Conservation (phyloP, 139 green algal genomes). For the Closterium sp. region DNA sequence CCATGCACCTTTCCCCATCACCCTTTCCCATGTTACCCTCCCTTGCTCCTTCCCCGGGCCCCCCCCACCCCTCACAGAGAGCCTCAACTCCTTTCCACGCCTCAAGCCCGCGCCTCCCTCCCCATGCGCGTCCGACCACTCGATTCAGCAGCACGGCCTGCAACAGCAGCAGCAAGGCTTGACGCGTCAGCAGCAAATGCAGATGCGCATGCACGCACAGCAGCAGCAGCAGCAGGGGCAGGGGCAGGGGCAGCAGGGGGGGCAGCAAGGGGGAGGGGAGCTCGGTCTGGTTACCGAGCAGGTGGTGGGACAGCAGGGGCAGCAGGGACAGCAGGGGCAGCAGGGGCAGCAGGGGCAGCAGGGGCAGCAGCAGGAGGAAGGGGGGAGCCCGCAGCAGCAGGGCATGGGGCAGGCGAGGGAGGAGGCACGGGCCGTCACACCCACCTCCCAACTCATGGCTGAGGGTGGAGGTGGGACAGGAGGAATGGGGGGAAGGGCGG, state of each 20-base stretch:
- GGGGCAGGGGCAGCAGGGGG: neutral
- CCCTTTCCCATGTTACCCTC: neutral
- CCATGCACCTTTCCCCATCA: neutral
- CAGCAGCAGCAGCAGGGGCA: slow-evolving; percentile 3
- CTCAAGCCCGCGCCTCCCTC: neutral
- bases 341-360: neutral
- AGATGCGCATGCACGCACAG: neutral
- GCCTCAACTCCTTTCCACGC: neutral
- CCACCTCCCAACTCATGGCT: neutral
- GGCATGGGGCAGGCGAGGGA: neutral
- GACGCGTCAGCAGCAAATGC: neutral
- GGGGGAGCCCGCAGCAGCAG: slow-evolving; percentile 1
- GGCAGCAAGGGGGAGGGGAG: neutral
- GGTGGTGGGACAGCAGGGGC: neutral
- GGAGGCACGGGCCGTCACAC: neutral
- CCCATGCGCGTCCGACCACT: neutral
- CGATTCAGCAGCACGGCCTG: neutral
- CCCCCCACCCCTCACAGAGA: neutral
- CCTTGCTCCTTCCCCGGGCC: neutral
- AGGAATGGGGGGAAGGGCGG: neutral
- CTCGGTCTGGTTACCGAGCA: neutral
- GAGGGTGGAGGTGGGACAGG: neutral
- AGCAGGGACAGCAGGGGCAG: neutral
- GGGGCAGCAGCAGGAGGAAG: neutral
- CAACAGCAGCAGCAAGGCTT: neutral